Evolutionary conservation across 345 rosid species (phyloP).

Genomic region (Eucalyptus viminalis): DNA sequence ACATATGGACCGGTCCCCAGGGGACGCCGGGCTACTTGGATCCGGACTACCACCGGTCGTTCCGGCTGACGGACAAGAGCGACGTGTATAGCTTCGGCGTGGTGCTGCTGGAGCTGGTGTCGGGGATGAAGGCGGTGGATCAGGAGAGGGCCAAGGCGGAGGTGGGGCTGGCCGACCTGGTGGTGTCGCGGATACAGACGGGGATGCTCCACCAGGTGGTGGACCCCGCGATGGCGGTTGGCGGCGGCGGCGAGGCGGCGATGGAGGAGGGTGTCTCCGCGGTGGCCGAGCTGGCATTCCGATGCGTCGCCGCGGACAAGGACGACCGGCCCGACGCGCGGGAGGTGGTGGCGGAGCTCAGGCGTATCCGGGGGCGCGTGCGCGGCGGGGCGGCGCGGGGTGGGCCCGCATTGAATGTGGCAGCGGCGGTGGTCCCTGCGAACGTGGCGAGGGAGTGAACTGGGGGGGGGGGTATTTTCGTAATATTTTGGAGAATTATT

Average conservation of each 20-base stretch:
- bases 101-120: constrained; percentile 64
- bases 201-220: constrained; percentile 58
- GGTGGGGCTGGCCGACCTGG: constrained; percentile 74
- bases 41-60: constrained; percentile 89
- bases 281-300: constrained; percentile 84
- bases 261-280: constrained; percentile 41
- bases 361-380: constrained; percentile 25
- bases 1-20: constrained; percentile 89
- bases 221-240: constrained; percentile 38
- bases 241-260: constrained; percentile 10
- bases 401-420: neutral
- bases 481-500: neutral
- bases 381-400: constrained; percentile 11
- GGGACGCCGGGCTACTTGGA: constrained; percentile 91
- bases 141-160: constrained; percentile 70
- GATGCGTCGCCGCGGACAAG: constrained; percentile 84
- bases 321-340: constrained; percentile 82
- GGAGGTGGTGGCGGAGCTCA: constrained; percentile 72
- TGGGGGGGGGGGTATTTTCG: neutral
- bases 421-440: neutral
- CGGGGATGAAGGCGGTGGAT: constrained; percentile 86
- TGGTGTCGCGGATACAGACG: constrained; percentile 73
- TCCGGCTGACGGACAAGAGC: constrained; percentile 82
- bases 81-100: constrained; percentile 90
- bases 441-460: constrained; percentile 7